Percentiles rank a stretch among this genome's conserved stretches.
Conservation (phyloP, 1,284 basidiomycete genomes). For the Ganoderma leucocontextum region DNA sequence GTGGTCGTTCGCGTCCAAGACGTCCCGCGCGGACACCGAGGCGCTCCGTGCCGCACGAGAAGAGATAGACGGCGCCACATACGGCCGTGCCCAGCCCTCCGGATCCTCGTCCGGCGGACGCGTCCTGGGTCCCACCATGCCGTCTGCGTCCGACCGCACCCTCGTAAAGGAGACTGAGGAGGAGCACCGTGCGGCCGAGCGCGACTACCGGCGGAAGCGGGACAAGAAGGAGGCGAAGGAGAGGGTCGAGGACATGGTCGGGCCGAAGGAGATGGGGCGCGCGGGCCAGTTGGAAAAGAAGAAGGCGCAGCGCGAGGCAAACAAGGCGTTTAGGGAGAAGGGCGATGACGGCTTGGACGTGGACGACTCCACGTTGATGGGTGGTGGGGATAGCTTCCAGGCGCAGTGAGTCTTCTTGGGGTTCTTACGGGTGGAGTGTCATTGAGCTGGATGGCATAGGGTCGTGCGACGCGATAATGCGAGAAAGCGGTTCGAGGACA, state of each 20-base stretch:
- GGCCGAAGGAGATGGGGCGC: conserved; percentile 74
- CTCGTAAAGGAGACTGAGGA: conserved; percentile 66
- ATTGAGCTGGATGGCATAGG: conserved; percentile 46
- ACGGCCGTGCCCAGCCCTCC: conserved; percentile 41
- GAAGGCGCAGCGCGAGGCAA: conserved; percentile 65
- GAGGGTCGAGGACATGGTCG: conserved; percentile 74
- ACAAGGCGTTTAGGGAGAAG: conserved; percentile 70
- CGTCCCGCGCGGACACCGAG: conserved; percentile 56
- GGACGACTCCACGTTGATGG: conserved; percentile 74
- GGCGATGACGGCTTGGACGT: conserved; percentile 77
- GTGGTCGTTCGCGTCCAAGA: conserved; percentile 61
- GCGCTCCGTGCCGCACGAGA: conserved; percentile 66
- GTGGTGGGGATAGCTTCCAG: conserved; percentile 77
- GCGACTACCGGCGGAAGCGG: conserved; percentile 65
- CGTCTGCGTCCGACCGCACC: conserved; percentile 68
- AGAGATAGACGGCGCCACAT: conserved; percentile 67
- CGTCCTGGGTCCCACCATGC: conserved; percentile 70
- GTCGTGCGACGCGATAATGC: conserved; percentile 74
- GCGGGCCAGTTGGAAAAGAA: conserved; percentile 84
- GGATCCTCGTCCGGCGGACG: conserved; percentile 46
- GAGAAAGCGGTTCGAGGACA: conserved; percentile 62
- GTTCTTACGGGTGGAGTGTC: background rate
- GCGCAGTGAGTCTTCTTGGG: conserved; percentile 59
- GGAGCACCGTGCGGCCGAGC: conserved; percentile 59
- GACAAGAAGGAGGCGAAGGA: conserved; percentile 73